Conservation (phyloP, 23 red algal genomes). For the Chondrus crispus region DNA sequence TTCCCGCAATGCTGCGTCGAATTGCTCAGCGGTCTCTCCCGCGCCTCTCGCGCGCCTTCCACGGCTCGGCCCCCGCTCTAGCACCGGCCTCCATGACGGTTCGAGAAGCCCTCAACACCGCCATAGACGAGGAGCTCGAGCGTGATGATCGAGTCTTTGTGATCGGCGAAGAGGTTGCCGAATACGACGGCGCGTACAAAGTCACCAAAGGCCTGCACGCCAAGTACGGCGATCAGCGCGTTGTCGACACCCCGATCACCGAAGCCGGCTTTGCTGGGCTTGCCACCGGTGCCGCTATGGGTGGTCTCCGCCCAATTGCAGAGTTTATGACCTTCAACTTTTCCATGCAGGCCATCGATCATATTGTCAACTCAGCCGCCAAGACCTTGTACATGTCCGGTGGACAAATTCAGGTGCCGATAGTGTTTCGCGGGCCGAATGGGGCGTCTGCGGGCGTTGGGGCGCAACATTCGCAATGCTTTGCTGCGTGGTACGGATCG, state of each 20-base stretch:
- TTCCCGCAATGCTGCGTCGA: background rate
- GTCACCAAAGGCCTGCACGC: conserved; percentile 88
- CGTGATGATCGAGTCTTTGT: conserved; percentile 87
- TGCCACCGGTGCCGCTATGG: conserved; percentile 88
- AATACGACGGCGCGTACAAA: conserved; percentile 99
- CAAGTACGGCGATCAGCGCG: conserved; percentile 81
- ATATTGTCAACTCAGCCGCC: conserved; percentile 97
- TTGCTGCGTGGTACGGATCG: conserved; percentile 90
- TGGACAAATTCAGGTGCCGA: conserved; percentile 86
- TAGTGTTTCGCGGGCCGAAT: conserved; percentile 99
- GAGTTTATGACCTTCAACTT: conserved; percentile 99
- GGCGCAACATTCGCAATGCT: conserved; percentile 97
- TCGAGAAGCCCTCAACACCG: conserved; percentile 94
- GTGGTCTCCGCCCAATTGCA: conserved; percentile 77
- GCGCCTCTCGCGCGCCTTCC: background rate
- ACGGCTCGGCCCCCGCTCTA: background rate
- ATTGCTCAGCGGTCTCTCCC: background rate
- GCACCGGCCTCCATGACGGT: conserved; percentile 32
- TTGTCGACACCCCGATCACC: conserved; percentile 98
- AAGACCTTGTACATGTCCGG: conserved; percentile 98
- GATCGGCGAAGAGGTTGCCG: conserved; percentile 96
- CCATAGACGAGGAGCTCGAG: conserved; percentile 92
- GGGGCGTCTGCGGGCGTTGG: conserved; percentile 85
- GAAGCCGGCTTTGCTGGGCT: conserved; percentile 97
- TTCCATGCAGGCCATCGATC: conserved; percentile 99